A percentile compares a stretch with the other conserved stretches of the same genome.
Conservation (phyloP, 2,329 filamentous ascomycete species). For the Emmonsia crescens region DNA sequence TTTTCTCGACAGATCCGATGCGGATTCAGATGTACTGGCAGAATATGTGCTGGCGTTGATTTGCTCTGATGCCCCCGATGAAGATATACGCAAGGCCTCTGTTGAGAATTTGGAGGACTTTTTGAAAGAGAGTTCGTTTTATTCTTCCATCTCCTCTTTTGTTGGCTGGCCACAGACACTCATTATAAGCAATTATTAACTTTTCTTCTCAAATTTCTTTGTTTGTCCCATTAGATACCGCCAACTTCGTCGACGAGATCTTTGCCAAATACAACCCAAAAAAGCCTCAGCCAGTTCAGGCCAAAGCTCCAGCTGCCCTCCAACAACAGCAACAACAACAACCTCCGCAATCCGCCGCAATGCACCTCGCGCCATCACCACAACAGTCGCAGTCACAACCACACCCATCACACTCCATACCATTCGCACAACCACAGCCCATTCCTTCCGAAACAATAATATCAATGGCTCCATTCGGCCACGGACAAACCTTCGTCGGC, state of each 20-base stretch:
- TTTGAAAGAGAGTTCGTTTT: conserved; percentile 40
- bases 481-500: conserved; percentile 3
- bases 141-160: conserved; percentile 8
- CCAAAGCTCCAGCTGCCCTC: background rate
- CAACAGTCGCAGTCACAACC: background rate
- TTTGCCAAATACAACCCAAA: conserved; percentile 42
- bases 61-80: conserved; percentile 44
- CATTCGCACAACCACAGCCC: conserved; percentile 11
- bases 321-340: too few species aligned
- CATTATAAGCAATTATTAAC: background rate
- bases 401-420: background rate
- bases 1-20: conserved; percentile 42
- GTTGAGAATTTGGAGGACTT: conserved; percentile 49
- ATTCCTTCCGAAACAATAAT: conserved; percentile 16
- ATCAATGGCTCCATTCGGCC: conserved; percentile 7
- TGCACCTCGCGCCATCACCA: background rate
- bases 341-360: background rate
- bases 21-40: conserved; percentile 50
- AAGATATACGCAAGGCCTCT: conserved; percentile 42
- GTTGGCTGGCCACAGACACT: background rate
- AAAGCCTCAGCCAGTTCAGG: conserved; percentile 19
- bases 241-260: conserved; percentile 46
- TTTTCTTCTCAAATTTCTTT: background rate
- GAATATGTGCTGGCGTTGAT: conserved; percentile 53
- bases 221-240: conserved; percentile 32